Evolutionary conservation across 164 flowering plant species (phyloP), one percentile per base, ranked within the genome.

Genomic region (Vitis cinerea): DNA sequence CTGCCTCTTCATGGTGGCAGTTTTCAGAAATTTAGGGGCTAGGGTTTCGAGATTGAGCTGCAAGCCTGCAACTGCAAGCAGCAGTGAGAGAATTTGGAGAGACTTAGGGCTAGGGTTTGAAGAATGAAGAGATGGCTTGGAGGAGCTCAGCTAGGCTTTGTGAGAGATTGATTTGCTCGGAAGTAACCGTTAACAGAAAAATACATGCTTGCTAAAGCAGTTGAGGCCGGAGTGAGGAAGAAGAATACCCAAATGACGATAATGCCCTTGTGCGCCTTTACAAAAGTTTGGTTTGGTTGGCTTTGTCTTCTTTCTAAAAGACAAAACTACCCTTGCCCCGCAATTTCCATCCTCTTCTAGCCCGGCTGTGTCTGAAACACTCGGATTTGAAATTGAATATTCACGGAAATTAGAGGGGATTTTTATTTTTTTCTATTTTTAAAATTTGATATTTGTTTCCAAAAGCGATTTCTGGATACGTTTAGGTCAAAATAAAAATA

Each of bases 1-100:
- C 47, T 61, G 82, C 75, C 61, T 82, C 81, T 82, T 82, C 84
- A 79, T 79, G 66, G 68, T 30, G 7, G 6, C 57, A 49, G 19
- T 19, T 14, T 5, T n/a, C 10, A 2, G 14, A 50, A n/a, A 14
- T 29, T 30, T 29, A 7, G 27, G 44, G 51, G 48, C 11, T 29
- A 56, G n/a, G 56, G 4, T 59, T 65, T 68, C 4, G 44, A 37
- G 27, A 53, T 64, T 14, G 31, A 57, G 51, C 19, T 50, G 8
- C 27, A 23, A 23, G 27, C 27, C 27, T 23, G 27, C 64, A 53
- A 59, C 27, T 63, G n/a, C 57, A 23, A 30, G 63, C 49, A 54
- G 23, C 62, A 9, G 29, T 50, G 58, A 7, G 57, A 56, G 10
- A 58, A 37, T 37, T 12, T 6, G 52, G 13, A 58, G 60, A 27